phyloP scores from a whole-genome alignment of 805 yeast genomes.

The Jamesozyma hellenica region DNA sequence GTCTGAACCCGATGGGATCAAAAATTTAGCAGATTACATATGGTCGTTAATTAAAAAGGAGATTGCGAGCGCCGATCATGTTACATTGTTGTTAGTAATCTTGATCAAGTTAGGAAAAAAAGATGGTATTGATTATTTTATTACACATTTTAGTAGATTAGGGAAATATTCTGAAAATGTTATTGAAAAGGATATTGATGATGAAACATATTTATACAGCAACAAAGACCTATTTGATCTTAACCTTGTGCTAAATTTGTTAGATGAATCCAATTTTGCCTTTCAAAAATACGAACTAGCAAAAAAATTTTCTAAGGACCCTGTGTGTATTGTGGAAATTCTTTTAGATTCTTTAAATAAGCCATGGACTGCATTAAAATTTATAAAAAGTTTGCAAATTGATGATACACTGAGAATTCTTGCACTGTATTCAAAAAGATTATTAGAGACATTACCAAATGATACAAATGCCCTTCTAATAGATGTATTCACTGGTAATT shows the following conservation, averaged over 20 bases:
- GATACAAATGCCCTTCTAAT: slow-evolving; percentile 76
- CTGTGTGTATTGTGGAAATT: slow-evolving; percentile 67
- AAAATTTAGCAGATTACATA: slow-evolving; percentile 52
- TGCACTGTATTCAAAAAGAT: slow-evolving; percentile 50
- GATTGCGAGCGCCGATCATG: slow-evolving; percentile 65
- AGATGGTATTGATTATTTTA: slow-evolving; percentile 47
- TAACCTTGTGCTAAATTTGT: slow-evolving; percentile 53
- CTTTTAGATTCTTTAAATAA: slow-evolving; percentile 56
- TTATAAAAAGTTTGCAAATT: slow-evolving; percentile 55
- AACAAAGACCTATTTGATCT: slow-evolving; percentile 44
- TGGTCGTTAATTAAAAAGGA: slow-evolving; percentile 47
- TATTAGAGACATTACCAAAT: slow-evolving; percentile 62
- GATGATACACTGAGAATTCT: slow-evolving; percentile 70
- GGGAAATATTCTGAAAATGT: slow-evolving; percentile 21
- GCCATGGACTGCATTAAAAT: slow-evolving; percentile 50
- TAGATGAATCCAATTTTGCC: slow-evolving; percentile 62
- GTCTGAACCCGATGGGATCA: slow-evolving; percentile 25
- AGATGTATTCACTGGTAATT: slow-evolving; percentile 81
- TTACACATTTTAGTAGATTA: slow-evolving; percentile 31
- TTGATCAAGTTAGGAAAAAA: slow-evolving; percentile 64
- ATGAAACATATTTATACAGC: slow-evolving; percentile 27
- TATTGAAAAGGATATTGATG: slow-evolving; percentile 29
- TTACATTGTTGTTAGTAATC: slow-evolving; percentile 68
- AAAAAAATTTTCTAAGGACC: slow-evolving; percentile 53
- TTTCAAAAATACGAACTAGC: slow-evolving; percentile 63